A percentile compares a stretch with the other conserved stretches of the same genome.
These are phyloP conservation scores for Sordariomycetes sp. DNA, from an alignment of 2,329 filamentous ascomycete species.

Conservation along the genomic window DNA sequence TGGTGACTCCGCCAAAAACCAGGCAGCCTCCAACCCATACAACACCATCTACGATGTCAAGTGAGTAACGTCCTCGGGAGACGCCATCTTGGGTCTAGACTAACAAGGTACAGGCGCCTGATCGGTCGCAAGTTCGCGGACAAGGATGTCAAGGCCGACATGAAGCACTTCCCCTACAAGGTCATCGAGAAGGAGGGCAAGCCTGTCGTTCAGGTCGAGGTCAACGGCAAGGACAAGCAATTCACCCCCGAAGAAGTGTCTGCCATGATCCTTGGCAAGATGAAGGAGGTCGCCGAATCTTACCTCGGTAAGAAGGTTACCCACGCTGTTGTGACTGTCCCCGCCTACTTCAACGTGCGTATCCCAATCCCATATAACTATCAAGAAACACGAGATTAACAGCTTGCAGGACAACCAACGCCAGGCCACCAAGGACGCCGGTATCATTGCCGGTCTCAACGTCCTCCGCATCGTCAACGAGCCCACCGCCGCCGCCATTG, in stretches of 20 bases:
- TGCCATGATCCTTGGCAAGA: constrained; percentile 75
- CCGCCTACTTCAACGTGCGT: constrained; percentile 82
- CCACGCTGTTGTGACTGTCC: constrained; percentile 87
- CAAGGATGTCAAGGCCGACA: constrained; percentile 81
- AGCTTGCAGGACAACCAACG: constrained; percentile 67
- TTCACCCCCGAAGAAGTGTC: constrained; percentile 77
- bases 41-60: constrained; percentile 78
- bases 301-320: constrained; percentile 77
- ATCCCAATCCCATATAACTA: background rate
- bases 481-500: constrained; percentile 89
- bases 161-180: constrained; percentile 99
- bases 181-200: constrained; percentile 84
- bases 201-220: constrained; percentile 71
- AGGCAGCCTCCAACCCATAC: constrained; percentile 70
- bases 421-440: constrained; percentile 94
- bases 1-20: constrained; percentile 96
- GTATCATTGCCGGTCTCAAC: constrained; percentile 84
- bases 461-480: constrained; percentile 96
- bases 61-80: constrained; percentile 41
- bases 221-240: constrained; percentile 54
- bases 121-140: constrained; percentile 78
- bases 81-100: background rate
- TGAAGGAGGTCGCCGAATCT: constrained; percentile 74
- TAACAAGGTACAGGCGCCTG: constrained; percentile 50
- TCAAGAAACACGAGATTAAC: constrained; percentile 11